Evolutionary conservation across 1,284 basidiomycete species (phyloP).

Genomic region (Puccinia horiana): DNA sequence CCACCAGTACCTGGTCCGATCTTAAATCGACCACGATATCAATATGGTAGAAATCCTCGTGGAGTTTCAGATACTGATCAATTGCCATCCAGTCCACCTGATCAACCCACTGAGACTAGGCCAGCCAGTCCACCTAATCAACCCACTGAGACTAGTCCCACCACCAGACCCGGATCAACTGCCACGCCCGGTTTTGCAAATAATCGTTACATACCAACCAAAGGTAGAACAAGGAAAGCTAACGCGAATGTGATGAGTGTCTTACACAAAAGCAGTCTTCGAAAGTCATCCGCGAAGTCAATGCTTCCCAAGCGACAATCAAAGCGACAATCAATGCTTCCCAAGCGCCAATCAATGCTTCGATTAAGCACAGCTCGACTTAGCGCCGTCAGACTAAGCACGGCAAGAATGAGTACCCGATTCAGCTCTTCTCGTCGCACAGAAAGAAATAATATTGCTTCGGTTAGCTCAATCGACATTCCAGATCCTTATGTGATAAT

Average conservation of each 20-base stretch:
- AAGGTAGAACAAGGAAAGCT: constrained; percentile 11
- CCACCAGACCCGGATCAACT: constrained; percentile 21
- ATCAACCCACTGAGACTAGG: not conserved
- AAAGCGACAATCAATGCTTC: not conserved
- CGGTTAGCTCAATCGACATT: constrained; percentile 32
- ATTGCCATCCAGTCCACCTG: not conserved
- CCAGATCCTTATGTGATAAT: constrained; percentile 31
- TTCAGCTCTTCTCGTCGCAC: not conserved
- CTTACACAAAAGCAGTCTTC: constrained; percentile 33
- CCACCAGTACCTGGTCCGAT: constrained; percentile 25
- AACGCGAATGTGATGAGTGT: constrained; percentile 36
- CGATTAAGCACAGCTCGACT: not conserved
- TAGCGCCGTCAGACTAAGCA: not conserved
- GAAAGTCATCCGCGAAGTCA: constrained; percentile 25
- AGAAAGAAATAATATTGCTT: not conserved
- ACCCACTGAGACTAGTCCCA: not conserved
- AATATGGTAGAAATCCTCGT: not conserved
- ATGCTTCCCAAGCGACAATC: constrained; percentile 14
- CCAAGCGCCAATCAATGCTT: not conserved
- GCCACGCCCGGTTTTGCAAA: constrained; percentile 30
- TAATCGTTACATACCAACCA: constrained; percentile 41
- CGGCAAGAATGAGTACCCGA: not conserved
- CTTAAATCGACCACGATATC: constrained; percentile 13
- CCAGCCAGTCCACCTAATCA: not conserved
- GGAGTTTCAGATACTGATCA: not conserved